These are phyloP conservation scores for Zizania palustris DNA, from an alignment of 202 grass and related monocot genomes.

Conservation along the genomic window DNA sequence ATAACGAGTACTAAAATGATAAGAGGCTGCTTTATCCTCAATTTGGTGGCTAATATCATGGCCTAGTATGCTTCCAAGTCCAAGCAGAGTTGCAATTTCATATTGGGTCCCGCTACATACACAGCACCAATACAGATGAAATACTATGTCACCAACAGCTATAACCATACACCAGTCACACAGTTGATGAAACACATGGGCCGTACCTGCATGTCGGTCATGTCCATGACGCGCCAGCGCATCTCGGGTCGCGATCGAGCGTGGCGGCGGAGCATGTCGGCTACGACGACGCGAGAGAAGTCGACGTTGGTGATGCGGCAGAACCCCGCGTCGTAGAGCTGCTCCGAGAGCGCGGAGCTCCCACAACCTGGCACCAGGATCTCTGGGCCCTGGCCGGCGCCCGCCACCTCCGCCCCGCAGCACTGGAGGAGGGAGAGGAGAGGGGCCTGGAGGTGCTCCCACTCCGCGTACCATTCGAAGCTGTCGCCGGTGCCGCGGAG, in stretches of 20 bases:
- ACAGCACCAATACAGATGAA: neutral
- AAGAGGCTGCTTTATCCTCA: neutral
- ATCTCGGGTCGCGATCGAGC: slow-evolving; percentile 82
- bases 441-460: slow-evolving; percentile 64
- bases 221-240: slow-evolving; percentile 97
- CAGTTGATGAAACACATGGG: neutral
- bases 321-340: slow-evolving; percentile 83
- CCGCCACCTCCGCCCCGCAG: neutral
- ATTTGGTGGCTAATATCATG: slow-evolving; percentile 1
- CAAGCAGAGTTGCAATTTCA: slow-evolving; percentile 15
- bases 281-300: slow-evolving; percentile 82
- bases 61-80: neutral
- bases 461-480: slow-evolving; percentile 97
- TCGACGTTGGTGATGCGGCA: slow-evolving; percentile 79
- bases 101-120: neutral
- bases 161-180: neutral
- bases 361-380: slow-evolving; percentile 92
- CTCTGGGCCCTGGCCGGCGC: slow-evolving; percentile 24
- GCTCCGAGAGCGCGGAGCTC: slow-evolving; percentile 79
- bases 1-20: neutral
- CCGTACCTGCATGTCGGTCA: slow-evolving; percentile 80
- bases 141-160: neutral
- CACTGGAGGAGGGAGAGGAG: slow-evolving; percentile 57
- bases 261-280: slow-evolving; percentile 82
- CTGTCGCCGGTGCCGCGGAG: slow-evolving; percentile 77